Evolutionary conservation across 2,329 filamentous ascomycete species (phyloP), one percentile per base, ranked within the genome.

Genomic region (Ceratocystis cacaofunesta): DNA sequence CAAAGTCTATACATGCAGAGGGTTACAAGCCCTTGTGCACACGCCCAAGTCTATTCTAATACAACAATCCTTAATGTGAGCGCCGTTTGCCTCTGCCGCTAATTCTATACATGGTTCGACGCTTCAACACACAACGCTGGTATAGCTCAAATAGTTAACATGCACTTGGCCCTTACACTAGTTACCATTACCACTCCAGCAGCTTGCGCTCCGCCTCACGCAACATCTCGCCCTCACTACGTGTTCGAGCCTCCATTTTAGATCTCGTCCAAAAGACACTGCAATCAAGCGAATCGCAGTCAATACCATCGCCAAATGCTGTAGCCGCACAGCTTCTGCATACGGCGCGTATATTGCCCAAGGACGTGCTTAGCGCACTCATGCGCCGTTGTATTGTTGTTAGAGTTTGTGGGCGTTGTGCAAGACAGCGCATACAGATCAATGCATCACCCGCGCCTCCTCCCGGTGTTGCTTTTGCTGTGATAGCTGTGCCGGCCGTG

Each of bases 231-330:
- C 70, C 72, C 71, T 80, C 77, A 2, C 73, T 73, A 44, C 73
- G 71, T 58, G 79, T 73, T 69, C 75, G 78, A 8, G 80, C 79
- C 25, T 74, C 74, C 72, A 89, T 85, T 73, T 85, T 87, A 64
- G 84, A 80, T 15, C 90, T 76, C 41, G 86, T 86, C 75, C 95
- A 97, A 70, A 95, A 97, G 0, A 96, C 90, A 0, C 92, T 88
- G 72, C 94, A 99, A 75, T 96, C 92, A 73, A 89, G 85, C 73
- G 89, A 95, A 72, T 96, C 90, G 72, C 94, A 99, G 50, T 76
- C 80, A n/a, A 96, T 86, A 43, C 88, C 84, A 46, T 96, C 92
- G 1, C 84, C 77, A 69, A 85, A 87, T 2, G 87, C 79, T 19
- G 92, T 72, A 0, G 85, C 86, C 48, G 90, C 85, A 74, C 94